Conservation (phyloP, 129 eudicot genomes). For the Tanacetum coccineum region DNA sequence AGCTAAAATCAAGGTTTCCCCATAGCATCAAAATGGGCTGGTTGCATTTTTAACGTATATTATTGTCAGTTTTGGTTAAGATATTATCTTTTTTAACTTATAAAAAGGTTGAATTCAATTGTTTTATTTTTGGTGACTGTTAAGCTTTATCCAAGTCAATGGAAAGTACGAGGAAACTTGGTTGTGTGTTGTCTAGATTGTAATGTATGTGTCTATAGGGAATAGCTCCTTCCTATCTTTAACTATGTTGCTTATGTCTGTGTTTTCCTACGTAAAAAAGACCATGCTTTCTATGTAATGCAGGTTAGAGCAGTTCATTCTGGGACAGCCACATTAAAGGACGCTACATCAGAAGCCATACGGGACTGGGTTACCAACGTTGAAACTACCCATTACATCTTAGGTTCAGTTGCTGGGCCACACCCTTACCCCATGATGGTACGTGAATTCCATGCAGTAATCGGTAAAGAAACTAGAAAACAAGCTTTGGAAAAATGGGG, state of each 20-base stretch:
- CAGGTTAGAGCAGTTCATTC: conserved; percentile 88
- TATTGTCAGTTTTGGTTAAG: no score
- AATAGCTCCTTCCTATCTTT: not conserved
- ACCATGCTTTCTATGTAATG: not conserved
- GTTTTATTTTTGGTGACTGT: no score
- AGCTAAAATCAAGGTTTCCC: not conserved
- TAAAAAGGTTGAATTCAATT: no score
- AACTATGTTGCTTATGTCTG: not conserved
- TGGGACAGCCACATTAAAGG: conserved; percentile 92
- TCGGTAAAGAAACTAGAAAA: conserved; percentile 77
- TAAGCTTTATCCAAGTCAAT: no score
- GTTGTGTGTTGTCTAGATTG: not conserved
- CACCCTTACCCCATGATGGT: conserved; percentile 45
- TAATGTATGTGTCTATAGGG: not conserved
- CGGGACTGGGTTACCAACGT: conserved; percentile 94
- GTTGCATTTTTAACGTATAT: no score
- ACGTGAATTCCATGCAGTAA: conserved; percentile 37
- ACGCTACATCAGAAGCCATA: conserved; percentile 94
- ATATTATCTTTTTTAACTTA: no score
- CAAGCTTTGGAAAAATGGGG: conserved; percentile 98
- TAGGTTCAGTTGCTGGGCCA: conserved; percentile 40
- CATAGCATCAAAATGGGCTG: not conserved
- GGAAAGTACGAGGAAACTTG: not conserved
- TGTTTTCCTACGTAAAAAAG: not conserved
- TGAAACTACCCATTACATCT: conserved; percentile 49